Percentiles rank a stretch among this genome's conserved stretches.
phyloP scores from a whole-genome alignment of 306 rosid species.

The Castanospermum australe region DNA sequence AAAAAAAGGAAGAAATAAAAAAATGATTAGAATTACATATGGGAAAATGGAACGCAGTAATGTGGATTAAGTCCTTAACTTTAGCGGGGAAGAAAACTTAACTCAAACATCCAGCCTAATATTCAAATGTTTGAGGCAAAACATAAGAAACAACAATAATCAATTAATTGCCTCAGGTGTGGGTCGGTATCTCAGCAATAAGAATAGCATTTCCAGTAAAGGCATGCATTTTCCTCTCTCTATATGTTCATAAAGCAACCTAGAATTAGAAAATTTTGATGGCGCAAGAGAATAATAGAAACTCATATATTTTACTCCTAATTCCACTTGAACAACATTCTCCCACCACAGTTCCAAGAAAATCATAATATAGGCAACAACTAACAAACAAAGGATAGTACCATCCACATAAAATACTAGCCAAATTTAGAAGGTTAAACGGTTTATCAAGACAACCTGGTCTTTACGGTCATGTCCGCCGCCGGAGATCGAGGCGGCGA shows the following conservation, averaged over 20 bases:
- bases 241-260: too few species aligned
- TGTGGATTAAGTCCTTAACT: neutral
- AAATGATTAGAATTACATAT: neutral
- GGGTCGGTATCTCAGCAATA: constrained; percentile 3
- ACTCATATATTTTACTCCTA: constrained; percentile 6
- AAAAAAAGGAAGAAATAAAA: neutral
- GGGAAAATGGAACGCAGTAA: neutral
- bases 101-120: constrained; percentile 6
- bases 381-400: constrained; percentile 28
- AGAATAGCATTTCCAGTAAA: neutral
- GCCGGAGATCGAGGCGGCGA: constrained; percentile 79
- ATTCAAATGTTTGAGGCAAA: neutral
- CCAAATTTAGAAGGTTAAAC: neutral
- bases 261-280: too few species aligned
- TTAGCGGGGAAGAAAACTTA: too few species aligned
- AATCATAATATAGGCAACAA: neutral
- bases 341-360: too few species aligned
- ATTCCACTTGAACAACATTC: constrained; percentile 20
- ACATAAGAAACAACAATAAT: neutral
- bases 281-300: neutral
- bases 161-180: neutral
- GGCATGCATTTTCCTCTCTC: neutral
- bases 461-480: constrained; percentile 63
- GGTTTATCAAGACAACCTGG: constrained; percentile 52
- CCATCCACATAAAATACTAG: neutral